These are phyloP conservation scores for Microdochium nivale DNA, from an alignment of 2,329 filamentous ascomycete species.

Conservation along the genomic window DNA sequence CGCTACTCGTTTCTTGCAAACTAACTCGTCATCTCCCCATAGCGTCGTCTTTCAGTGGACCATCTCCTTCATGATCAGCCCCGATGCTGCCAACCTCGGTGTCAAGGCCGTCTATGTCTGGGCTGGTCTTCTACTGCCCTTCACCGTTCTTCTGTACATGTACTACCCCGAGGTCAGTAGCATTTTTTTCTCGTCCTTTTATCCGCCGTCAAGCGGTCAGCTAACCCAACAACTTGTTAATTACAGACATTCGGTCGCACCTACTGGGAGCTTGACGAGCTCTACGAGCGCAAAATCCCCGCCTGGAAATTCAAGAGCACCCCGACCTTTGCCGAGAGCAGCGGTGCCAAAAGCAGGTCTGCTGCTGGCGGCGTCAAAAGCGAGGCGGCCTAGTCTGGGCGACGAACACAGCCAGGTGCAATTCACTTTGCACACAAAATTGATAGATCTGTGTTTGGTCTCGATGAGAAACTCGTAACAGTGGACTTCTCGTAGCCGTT, in stretches of 20 bases:
- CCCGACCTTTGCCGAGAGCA: constrained; percentile 1
- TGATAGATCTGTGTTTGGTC: too few relatives aligned
- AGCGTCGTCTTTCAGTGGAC: constrained; percentile 1
- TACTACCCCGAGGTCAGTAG: constrained; percentile 1
- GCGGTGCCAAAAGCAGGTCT: not conserved
- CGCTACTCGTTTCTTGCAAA: not conserved
- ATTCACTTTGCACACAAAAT: too few relatives aligned
- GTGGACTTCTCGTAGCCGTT: too few relatives aligned
- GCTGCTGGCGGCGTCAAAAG: too few relatives aligned
- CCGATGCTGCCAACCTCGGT: constrained; percentile 4
- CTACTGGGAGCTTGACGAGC: constrained; percentile 11
- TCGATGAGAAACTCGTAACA: too few relatives aligned
- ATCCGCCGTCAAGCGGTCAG: too few relatives aligned
- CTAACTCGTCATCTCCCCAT: not conserved
- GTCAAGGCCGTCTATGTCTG: constrained; percentile 14
- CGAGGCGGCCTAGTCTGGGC: too few relatives aligned
- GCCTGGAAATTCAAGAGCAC: constrained; percentile 11
- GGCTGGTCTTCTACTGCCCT: not conserved
- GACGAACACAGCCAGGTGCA: too few relatives aligned
- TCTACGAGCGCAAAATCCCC: constrained; percentile 9
- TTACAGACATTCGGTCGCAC: constrained; percentile 7
- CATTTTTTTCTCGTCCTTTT: too few relatives aligned
- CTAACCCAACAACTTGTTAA: too few relatives aligned
- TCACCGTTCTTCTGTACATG: not conserved
- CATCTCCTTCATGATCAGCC: not conserved